Conservation (phyloP, 179 eudicot genomes). For the Silene coronaria region DNA sequence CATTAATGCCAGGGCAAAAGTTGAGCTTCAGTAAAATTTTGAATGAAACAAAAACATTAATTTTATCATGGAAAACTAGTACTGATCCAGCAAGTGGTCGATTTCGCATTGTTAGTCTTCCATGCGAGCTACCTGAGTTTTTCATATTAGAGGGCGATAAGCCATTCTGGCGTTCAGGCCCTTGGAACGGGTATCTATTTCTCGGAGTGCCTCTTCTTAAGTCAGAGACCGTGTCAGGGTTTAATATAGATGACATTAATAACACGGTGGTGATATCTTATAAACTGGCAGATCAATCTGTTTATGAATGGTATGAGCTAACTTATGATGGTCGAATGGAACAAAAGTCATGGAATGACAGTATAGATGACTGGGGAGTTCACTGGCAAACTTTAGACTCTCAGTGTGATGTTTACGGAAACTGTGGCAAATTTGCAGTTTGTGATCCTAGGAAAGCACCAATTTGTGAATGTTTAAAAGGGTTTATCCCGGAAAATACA, state of each 20-base stretch:
- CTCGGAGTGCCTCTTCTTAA: constrained; percentile 16
- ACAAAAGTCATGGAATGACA: constrained; percentile 18
- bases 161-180: constrained; percentile 29
- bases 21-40: not conserved
- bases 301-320: not conserved
- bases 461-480: constrained; percentile 35
- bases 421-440: constrained; percentile 34
- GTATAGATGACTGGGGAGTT: constrained; percentile 21
- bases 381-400: constrained; percentile 10
- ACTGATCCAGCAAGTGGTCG: constrained; percentile 33
- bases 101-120: constrained; percentile 11
- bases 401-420: constrained; percentile 38
- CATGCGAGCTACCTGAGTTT: constrained; percentile 3
- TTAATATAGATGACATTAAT: not conserved
- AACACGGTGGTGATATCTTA: not conserved
- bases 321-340: constrained; percentile 9
- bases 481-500: constrained; percentile 31
- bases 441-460: constrained; percentile 28
- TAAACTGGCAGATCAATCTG: not conserved
- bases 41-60: not conserved
- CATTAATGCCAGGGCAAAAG: constrained; percentile 15
- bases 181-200: constrained; percentile 29
- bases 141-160: constrained; percentile 24
- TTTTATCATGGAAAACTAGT: constrained; percentile 29
- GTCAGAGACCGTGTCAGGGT: not conserved